Evolutionary conservation across 192 early-diverging fungal genomes (phyloP).

Genomic region (Coemansia sp.): DNA sequence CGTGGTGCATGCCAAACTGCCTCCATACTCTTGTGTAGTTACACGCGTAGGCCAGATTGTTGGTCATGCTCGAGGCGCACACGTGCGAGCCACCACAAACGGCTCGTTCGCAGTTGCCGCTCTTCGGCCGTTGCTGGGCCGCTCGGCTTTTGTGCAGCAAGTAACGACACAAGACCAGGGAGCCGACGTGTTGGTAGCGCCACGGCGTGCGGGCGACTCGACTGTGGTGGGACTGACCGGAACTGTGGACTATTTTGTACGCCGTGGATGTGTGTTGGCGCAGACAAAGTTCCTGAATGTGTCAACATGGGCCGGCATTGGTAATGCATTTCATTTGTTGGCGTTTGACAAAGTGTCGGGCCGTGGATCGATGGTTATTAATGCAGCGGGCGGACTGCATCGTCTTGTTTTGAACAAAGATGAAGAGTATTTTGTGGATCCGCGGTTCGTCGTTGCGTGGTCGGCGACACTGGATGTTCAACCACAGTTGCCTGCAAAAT

Average conservation of each 20-base stretch:
- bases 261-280: conserved; percentile 62
- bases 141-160: conserved; percentile 30
- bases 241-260: conserved; percentile 58
- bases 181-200: conserved; percentile 68
- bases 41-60: conserved; percentile 30
- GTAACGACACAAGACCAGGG: conserved; percentile 54
- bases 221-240: conserved; percentile 59
- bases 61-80: conserved; percentile 15
- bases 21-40: conserved; percentile 39
- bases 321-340: conserved; percentile 52
- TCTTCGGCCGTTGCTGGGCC: conserved; percentile 34
- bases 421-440: conserved; percentile 74
- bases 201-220: conserved; percentile 62
- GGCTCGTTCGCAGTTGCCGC: conserved; percentile 27
- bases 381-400: conserved; percentile 65
- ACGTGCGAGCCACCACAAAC: conserved; percentile 8
- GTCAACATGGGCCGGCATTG: conserved; percentile 39
- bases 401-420: conserved; percentile 61
- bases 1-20: conserved; percentile 29
- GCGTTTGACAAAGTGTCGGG: conserved; percentile 63
- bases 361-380: conserved; percentile 65
- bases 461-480: conserved; percentile 18
- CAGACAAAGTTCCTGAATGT: conserved; percentile 34
- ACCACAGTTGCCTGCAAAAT: conserved; percentile 18
- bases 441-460: conserved; percentile 56